Conservation (phyloP, 2,329 filamentous ascomycete species). For the Botryotinia calthae region DNA sequence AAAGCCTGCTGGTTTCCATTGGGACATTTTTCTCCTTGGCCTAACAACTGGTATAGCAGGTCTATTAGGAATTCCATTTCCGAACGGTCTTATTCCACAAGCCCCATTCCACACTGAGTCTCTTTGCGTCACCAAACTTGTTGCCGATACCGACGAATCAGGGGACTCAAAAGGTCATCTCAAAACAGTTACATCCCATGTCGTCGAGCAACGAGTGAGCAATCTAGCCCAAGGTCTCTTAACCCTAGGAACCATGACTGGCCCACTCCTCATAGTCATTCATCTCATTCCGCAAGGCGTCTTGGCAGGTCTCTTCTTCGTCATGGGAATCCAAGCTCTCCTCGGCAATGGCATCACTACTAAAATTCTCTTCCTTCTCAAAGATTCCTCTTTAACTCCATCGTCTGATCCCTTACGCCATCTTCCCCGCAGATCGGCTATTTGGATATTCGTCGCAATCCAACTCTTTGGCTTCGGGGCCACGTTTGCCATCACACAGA, state of each 20-base stretch:
- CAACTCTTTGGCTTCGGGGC: conserved; percentile 70
- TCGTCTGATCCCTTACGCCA: conserved; percentile 56
- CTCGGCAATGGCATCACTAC: conserved; percentile 73
- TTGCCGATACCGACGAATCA: conserved; percentile 50
- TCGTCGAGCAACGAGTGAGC: conserved; percentile 76
- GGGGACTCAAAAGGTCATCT: conserved; percentile 58
- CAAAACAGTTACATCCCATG: conserved; percentile 53
- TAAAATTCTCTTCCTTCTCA: conserved; percentile 68
- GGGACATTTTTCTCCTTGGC: conserved; percentile 79
- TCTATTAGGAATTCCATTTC: conserved; percentile 73
- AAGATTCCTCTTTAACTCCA: conserved; percentile 62
- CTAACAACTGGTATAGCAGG: conserved; percentile 74
- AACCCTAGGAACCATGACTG: conserved; percentile 75
- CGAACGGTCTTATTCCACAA: conserved; percentile 80
- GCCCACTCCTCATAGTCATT: conserved; percentile 69
- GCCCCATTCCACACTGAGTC: conserved; percentile 79
- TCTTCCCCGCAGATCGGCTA: conserved; percentile 59
- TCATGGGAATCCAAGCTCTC: conserved; percentile 79
- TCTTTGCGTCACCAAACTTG: conserved; percentile 65
- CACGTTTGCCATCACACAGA: conserved; percentile 81
- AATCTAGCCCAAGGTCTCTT: conserved; percentile 76
- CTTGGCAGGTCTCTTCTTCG: conserved; percentile 77
- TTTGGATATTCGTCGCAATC: conserved; percentile 69
- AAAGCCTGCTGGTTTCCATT: conserved; percentile 82
- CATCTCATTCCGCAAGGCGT: conserved; percentile 78